Base-by-base conservation (phyloP, 106 monocot species). In the Dendrobium nobile region DNA sequence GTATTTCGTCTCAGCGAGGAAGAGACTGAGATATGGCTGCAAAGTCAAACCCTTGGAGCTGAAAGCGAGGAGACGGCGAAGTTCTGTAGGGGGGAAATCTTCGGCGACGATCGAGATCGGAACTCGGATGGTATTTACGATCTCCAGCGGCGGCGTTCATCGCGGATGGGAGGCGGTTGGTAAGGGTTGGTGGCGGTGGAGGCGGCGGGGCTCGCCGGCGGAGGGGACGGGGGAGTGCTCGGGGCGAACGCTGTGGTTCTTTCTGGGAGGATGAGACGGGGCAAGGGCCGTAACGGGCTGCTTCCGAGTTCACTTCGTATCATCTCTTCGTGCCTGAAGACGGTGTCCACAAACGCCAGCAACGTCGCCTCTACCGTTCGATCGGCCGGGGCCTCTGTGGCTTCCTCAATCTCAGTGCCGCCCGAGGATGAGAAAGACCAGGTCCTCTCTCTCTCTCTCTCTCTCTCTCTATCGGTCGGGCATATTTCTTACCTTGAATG, bases 301-400 rank as follows among this genome's bases (percentile, higher is more conserved):
- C 85, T 98, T n/a, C 97, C 97, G 45, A 91, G 80, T 84, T 98
- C 97, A 83, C 78, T 98, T 44, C 61, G 94, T 80, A 94, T 98
- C 44, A 94, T 98, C 43, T 98, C 97, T 26, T 92, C 97, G 18
- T 98, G 97, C 87, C 77, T 98, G 75, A 98, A 92, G 92, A 92
- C 94, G 80, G 94, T 98, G 4, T 94, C 97, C 22, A 81, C 84
- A 45, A 98, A 98, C 94, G 94, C 92, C 3, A 89, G 90, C 55
- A 80, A 89, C 18, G 94, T 98, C 41, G 94, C 94, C 4, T 83
- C 85, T 22, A 92, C 84, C 16, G 94, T 98, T 26, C 86, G 94
- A 42, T 94, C 94, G 10, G 94, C 97, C 16, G 94, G 97, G 67
- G 92, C 94, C 4, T 86, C 92, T 19, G 94, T 98, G 19, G 94